Base-by-base conservation (phyloP, 176 grass and related monocot species). In the Aegilops sharonensis region DNA sequence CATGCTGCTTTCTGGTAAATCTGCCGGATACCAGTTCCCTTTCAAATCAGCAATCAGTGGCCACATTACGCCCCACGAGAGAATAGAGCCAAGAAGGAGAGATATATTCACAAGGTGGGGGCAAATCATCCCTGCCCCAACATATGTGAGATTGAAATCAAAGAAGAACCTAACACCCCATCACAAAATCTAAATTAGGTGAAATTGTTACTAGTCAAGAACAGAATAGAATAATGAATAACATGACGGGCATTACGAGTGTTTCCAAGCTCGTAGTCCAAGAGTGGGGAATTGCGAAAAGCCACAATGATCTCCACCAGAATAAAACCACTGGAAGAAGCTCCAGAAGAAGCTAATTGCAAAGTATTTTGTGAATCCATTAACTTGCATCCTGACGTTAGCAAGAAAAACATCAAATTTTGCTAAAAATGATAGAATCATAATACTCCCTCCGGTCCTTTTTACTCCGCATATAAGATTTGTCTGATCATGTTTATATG, bases 111-210 rank as follows among this genome's bases (percentile, higher is more conserved):
- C 89, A 65, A 94, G 89, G 74, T 99, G 94, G 47, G 97, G 92
- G 84, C 97, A 99, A 91, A 99, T 99, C 97, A 99, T 99, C 32
- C 94, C 97, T 17, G 97, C 94, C 66, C 97, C 97, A 30, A 99
- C 92, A 83, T 96, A 99, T 85, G 97, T 99, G 25, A 99, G 67
- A 63, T 94, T 95, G 80, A 96, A 99, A 78, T 99, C 97, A 43
- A 99, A 99, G 85, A 88, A 99, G 87, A 99, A 99, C 64, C 97
- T 98, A 83, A 74, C 78, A 81, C 8, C 54, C 36, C 77, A 82
- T 27, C 77, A 84, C 9, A 4, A 84, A 89, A 87, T 72, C 34
- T 20, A 37, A 67, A 84, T 59, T 66, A 85, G 75, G 42, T 78
- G 29, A 80, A 72, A 73, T 11, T 88, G 1, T 76, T 72, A 84